Evolutionary conservation across 176 grass and related monocot species (phyloP).

Genomic region (Dactylis glomerata): DNA sequence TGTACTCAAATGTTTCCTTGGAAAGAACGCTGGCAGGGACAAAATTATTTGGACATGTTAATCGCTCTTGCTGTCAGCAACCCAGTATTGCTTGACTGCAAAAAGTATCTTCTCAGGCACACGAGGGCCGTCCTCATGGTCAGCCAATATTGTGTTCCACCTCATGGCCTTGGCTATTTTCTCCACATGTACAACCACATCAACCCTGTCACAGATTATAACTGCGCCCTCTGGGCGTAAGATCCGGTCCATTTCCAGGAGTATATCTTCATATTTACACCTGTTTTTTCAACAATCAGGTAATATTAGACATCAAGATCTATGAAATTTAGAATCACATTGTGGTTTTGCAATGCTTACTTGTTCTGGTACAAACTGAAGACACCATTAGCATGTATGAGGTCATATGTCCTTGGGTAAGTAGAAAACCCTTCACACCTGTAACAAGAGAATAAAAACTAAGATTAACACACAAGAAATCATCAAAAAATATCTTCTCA

Average conservation of each 20-base stretch:
- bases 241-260: conserved; percentile 90
- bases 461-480: background rate
- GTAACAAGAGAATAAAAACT: conserved; percentile 24
- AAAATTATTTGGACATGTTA: background rate
- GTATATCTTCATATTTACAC: conserved; percentile 80
- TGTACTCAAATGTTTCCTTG: background rate
- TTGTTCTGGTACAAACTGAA: conserved; percentile 79
- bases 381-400: conserved; percentile 72
- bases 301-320: conserved; percentile 10
- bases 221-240: conserved; percentile 76
- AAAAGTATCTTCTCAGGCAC: conserved; percentile 80
- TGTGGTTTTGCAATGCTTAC: conserved; percentile 36
- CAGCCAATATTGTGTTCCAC: conserved; percentile 53
- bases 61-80: conserved; percentile 33
- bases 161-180: conserved; percentile 69
- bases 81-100: conserved; percentile 79
- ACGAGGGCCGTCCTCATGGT: conserved; percentile 69
- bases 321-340: conserved; percentile 1
- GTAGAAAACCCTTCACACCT: conserved; percentile 99
- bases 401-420: conserved; percentile 92
- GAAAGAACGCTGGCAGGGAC: background rate
- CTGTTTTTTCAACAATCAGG: conserved; percentile 34
- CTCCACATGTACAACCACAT: conserved; percentile 54
- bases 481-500: background rate
- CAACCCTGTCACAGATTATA: conserved; percentile 73